These are phyloP conservation scores for Sporothrix mexicana DNA, from an alignment of 2,329 filamentous ascomycete species.

Conservation along the genomic window DNA sequence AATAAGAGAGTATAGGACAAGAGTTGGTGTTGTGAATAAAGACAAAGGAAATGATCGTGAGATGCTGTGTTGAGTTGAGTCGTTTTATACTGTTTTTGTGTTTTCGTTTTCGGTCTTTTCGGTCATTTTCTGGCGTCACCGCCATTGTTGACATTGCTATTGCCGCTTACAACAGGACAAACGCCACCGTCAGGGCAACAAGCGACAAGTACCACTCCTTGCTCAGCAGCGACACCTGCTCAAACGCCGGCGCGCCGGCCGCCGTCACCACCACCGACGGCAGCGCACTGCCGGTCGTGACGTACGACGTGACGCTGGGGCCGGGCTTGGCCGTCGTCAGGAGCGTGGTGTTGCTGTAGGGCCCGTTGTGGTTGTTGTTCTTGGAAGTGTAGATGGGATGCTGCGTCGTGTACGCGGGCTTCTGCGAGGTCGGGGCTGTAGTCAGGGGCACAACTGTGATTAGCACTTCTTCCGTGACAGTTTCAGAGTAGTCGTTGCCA, in stretches of 20 bases:
- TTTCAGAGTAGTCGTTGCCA: constrained; percentile 22
- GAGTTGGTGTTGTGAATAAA: not conserved
- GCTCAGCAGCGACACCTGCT: constrained; percentile 27
- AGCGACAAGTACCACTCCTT: constrained; percentile 33
- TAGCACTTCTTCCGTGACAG: constrained; percentile 32
- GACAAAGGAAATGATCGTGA: constrained; percentile 23
- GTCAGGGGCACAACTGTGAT: constrained; percentile 32
- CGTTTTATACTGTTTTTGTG: constrained; percentile 7
- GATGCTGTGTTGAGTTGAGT: not conserved
- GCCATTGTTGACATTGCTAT: not conserved
- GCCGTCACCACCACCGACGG: constrained; percentile 26
- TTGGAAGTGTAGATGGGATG: not conserved
- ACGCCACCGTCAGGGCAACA: constrained; percentile 29
- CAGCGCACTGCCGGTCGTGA: not conserved
- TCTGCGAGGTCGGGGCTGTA: constrained; percentile 24
- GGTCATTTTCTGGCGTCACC: not conserved
- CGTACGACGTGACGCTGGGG: constrained; percentile 4
- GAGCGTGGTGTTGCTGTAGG: constrained; percentile 30
- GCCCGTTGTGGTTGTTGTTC: constrained; percentile 5
- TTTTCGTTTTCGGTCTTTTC: constrained; percentile 4
- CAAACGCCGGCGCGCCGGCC: constrained; percentile 21
- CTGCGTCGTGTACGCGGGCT: not conserved
- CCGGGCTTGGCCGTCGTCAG: constrained; percentile 13
- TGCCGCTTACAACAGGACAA: constrained; percentile 30
- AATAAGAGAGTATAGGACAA: constrained; percentile 1